A percentile compares a stretch with the other conserved stretches of the same genome.
phyloP scores from a whole-genome alignment of 495 filamentous ascomycete species.

The Penicillium soppii region DNA sequence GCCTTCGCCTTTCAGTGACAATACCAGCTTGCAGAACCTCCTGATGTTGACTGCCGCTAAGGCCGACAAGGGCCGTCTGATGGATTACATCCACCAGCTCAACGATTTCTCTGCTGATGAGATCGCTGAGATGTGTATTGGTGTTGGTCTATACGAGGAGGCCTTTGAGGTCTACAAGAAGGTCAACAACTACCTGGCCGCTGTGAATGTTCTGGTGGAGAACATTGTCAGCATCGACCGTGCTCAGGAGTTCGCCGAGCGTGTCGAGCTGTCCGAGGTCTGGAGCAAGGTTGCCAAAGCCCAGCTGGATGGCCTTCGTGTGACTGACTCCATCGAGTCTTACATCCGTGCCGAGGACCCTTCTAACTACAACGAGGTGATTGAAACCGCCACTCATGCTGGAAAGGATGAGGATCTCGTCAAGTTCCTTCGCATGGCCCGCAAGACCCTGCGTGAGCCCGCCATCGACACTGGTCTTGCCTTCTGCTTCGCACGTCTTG shows the following conservation, averaged over 20 bases:
- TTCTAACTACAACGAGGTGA: conserved; percentile 91
- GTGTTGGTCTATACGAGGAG: conserved; percentile 92
- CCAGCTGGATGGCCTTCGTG: conserved; percentile 92
- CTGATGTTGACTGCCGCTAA: conserved; percentile 97
- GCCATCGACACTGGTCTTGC: conserved; percentile 91
- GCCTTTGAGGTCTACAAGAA: conserved; percentile 99
- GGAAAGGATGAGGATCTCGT: conserved; percentile 98
- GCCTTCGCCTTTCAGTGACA: conserved; percentile 95
- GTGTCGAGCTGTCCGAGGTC: conserved; percentile 93
- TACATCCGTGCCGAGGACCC: conserved; percentile 95
- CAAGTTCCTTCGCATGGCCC: conserved; percentile 95
- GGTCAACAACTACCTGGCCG: conserved; percentile 81
- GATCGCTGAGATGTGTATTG: conserved; percentile 89
- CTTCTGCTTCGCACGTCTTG: conserved; percentile 87
- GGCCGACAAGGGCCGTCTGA: conserved; percentile 90
- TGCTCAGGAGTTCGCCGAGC: conserved; percentile 94
- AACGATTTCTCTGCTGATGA: conserved; percentile 87
- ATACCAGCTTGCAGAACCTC: conserved; percentile 91
- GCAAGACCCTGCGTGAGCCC: conserved; percentile 93
- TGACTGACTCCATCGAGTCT: conserved; percentile 90
- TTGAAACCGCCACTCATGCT: conserved; percentile 92
- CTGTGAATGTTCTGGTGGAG: conserved; percentile 90
- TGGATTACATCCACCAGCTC: conserved; percentile 95
- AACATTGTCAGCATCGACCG: conserved; percentile 98
- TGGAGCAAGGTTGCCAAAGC: conserved; percentile 99